A percentile compares a stretch with the other conserved stretches of the same genome.
Evolutionary conservation across 768 basidiomycete species (phyloP).

Genomic region (Pleurotus eryngii): DNA sequence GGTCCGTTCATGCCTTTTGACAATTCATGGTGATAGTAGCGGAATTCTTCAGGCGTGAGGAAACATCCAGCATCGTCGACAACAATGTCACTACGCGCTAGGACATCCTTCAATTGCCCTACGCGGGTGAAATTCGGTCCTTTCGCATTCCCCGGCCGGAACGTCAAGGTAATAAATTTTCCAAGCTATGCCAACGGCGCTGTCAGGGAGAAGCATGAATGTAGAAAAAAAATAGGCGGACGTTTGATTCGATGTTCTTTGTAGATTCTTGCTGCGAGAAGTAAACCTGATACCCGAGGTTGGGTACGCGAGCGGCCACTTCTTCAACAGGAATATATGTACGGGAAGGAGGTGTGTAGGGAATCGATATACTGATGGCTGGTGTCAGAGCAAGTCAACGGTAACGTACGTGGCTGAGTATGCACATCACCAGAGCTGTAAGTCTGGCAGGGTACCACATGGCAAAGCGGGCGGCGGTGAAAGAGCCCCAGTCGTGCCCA

Average conservation of each 20-base stretch:
- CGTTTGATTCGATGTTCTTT: conserved; percentile 53
- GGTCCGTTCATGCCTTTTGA: conserved; percentile 62
- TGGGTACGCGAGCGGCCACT: conserved; percentile 48
- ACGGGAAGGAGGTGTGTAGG: conserved; percentile 58
- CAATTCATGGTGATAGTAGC: conserved; percentile 47
- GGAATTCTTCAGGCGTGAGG: conserved; percentile 41
- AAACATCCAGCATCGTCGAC: not conserved
- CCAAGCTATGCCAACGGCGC: conserved; percentile 26
- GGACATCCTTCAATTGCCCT: conserved; percentile 1
- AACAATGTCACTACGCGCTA: not conserved
- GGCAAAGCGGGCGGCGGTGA: conserved; percentile 60
- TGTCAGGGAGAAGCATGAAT: not conserved
- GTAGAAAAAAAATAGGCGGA: conserved; percentile 22
- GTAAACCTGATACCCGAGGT: conserved; percentile 67
- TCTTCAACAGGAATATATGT: conserved; percentile 48
- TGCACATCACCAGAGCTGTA: conserved; percentile 56
- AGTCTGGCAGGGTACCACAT: conserved; percentile 69
- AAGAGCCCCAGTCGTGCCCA: conserved; percentile 83
- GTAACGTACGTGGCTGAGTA: not conserved
- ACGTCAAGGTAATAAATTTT: conserved; percentile 31
- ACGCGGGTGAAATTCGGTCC: conserved; percentile 1
- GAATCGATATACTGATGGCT: conserved; percentile 55
- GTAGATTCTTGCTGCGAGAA: conserved; percentile 54
- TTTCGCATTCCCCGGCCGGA: conserved; percentile 11
- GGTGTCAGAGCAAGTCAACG: conserved; percentile 2